These are phyloP conservation scores for Takakia lepidozioides DNA, from an alignment of 225 moss, liverwort and hornwort species.

Conservation along the genomic window DNA sequence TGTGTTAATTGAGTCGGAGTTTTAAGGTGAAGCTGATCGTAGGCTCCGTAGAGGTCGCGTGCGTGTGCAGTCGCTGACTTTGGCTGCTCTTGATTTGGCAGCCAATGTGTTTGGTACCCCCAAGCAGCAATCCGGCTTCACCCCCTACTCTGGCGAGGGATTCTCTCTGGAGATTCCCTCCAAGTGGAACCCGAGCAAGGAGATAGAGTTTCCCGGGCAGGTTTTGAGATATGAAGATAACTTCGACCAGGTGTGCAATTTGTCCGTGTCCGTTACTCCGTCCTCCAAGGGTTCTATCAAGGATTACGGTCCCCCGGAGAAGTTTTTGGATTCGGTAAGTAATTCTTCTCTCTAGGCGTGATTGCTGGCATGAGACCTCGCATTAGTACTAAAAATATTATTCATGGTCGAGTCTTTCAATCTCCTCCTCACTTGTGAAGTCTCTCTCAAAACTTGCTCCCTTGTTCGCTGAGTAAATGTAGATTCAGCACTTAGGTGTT, in stretches of 20 bases:
- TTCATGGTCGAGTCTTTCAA: no score
- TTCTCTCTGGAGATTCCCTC: slow-evolving; percentile 60
- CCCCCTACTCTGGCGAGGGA: slow-evolving; percentile 35
- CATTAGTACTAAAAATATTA: no score
- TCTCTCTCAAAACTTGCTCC: no score
- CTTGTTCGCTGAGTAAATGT: no score
- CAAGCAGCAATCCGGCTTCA: slow-evolving; percentile 60
- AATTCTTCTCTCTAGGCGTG: no score
- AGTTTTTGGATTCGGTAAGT: slow-evolving; percentile 67
- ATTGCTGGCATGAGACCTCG: no score
- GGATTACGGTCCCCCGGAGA: slow-evolving; percentile 80
- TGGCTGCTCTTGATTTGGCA: slow-evolving; percentile 12
- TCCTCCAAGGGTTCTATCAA: slow-evolving; percentile 56
- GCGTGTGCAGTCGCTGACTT: no score
- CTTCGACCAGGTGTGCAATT: slow-evolving; percentile 52
- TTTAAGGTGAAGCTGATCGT: no score
- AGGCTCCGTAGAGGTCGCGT: no score
- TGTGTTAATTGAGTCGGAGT: no score
- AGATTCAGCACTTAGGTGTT: no score
- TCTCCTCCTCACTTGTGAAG: no score
- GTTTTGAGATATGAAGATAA: slow-evolving; percentile 91
- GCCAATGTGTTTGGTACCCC: slow-evolving; percentile 71
- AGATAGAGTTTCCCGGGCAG: slow-evolving; percentile 87
- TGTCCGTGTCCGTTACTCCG: slow-evolving; percentile 65
- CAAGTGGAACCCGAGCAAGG: slow-evolving; percentile 98